Percentiles rank a stretch among this genome's conserved stretches.
Evolutionary conservation across 108 stramenopile species (phyloP).

Genomic region (Cyclostephanos invisitatus): DNA sequence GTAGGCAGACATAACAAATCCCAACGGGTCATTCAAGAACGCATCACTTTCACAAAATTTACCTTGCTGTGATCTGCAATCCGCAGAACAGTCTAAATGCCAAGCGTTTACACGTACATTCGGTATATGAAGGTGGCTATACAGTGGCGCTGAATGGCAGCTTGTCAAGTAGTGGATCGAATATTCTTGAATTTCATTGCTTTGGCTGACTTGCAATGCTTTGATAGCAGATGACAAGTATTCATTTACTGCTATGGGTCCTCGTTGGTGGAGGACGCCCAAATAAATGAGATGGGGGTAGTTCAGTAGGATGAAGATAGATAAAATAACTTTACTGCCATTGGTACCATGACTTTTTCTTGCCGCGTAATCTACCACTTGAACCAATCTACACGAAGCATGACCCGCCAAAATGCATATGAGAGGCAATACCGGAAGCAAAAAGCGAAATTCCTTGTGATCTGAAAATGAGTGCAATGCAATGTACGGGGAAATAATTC

Average conservation of each 20-base stretch:
- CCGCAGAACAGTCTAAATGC: slow-evolving; percentile 80
- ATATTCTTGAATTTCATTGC: slow-evolving; percentile 25
- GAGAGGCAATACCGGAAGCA: slow-evolving; percentile 90
- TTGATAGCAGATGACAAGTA: slow-evolving; percentile 52
- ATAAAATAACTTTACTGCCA: slow-evolving; percentile 15
- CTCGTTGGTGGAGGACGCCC: slow-evolving; percentile 72
- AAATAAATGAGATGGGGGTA: slow-evolving; percentile 65
- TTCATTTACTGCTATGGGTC: slow-evolving; percentile 66
- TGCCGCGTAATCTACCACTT: slow-evolving; percentile 1
- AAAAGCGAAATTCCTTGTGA: slow-evolving; percentile 96
- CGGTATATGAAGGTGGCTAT: slow-evolving; percentile 73
- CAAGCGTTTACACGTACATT: slow-evolving; percentile 47
- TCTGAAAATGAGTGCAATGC: slow-evolving; percentile 80
- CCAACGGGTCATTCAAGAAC: slow-evolving; percentile 64
- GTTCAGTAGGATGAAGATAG: slow-evolving; percentile 50
- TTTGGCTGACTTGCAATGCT: slow-evolving; percentile 1
- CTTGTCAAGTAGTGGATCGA: slow-evolving; percentile 77
- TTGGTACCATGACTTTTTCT: background rate
- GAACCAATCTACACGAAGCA: slow-evolving; percentile 13
- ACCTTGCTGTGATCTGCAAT: slow-evolving; percentile 58
- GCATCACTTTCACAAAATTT: slow-evolving; percentile 71
- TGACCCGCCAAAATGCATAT: slow-evolving; percentile 73
- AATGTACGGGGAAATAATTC: slow-evolving; percentile 58
- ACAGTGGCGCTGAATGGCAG: slow-evolving; percentile 84
- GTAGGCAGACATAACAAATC: slow-evolving; percentile 48